phyloP scores from a whole-genome alignment of 2,329 filamentous ascomycete species.

The Xylaria sp. region DNA sequence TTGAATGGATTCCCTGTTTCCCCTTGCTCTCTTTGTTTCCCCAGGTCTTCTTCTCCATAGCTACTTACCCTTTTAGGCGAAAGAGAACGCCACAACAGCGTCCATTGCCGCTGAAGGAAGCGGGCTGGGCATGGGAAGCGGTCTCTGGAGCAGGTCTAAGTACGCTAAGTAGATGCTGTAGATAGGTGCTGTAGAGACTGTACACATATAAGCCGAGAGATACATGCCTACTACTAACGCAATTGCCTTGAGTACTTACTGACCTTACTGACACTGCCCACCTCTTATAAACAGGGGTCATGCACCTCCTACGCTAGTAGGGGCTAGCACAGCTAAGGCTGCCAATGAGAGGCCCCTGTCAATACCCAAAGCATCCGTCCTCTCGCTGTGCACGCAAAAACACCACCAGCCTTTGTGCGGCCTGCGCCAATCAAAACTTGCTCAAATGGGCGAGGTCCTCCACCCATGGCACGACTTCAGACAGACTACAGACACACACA shows the following conservation, averaged over 20 bases:
- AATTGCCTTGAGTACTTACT: no score
- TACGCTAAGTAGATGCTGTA: background rate
- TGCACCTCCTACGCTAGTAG: conserved; percentile 13
- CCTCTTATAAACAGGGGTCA: conserved; percentile 11
- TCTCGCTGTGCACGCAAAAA: conserved; percentile 31
- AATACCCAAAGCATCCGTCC: conserved; percentile 35
- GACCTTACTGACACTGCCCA: background rate
- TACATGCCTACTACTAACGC: background rate
- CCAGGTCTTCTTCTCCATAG: background rate
- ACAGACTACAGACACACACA: conserved; percentile 27
- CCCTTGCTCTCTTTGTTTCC: background rate
- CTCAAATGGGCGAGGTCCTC: conserved; percentile 50
- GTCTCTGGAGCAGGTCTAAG: background rate
- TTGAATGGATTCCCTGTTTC: conserved; percentile 9
- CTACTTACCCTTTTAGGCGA: conserved; percentile 14
- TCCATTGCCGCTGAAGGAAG: background rate
- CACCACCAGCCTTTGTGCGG: conserved; percentile 41
- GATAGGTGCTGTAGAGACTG: background rate
- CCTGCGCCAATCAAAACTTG: conserved; percentile 59
- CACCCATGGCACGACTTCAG: conserved; percentile 42
- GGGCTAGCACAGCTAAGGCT: conserved; percentile 29
- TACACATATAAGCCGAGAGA: background rate
- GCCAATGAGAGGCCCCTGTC: conserved; percentile 35
- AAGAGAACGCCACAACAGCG: conserved; percentile 12
- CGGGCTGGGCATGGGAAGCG: background rate